Evolutionary conservation across 208 protist genomes (phyloP).

Genomic region (Giardia muris): DNA sequence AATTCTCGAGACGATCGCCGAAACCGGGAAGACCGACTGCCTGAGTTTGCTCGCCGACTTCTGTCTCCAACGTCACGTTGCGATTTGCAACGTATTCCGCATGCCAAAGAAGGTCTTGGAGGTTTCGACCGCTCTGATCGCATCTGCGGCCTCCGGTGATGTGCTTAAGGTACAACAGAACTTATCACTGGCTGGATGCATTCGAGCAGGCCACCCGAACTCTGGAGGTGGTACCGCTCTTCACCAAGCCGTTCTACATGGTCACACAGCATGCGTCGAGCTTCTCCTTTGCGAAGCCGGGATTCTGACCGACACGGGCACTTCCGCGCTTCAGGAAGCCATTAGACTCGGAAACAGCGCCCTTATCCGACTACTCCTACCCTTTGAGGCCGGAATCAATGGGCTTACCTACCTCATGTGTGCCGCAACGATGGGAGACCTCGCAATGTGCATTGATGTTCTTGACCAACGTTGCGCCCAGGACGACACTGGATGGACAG

Average conservation of each 20-base stretch:
- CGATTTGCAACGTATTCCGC: neutral
- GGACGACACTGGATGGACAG: neutral
- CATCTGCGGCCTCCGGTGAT: neutral
- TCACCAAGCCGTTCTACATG: neutral
- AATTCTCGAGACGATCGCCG: neutral
- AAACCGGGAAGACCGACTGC: neutral
- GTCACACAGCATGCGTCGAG: neutral
- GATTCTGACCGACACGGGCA: neutral
- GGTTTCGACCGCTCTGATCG: neutral
- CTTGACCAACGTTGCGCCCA: neutral
- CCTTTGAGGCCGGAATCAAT: neutral
- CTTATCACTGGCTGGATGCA: neutral
- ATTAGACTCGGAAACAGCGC: neutral
- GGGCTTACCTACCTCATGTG: neutral
- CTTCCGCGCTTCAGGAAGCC: neutral
- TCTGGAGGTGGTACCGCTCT: neutral
- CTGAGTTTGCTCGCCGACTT: neutral
- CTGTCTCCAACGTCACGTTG: neutral
- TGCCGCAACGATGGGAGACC: neutral
- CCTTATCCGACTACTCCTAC: neutral
- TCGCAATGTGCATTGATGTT: neutral
- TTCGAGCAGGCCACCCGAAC: neutral
- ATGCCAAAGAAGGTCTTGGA: neutral
- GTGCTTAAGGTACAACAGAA: neutral
- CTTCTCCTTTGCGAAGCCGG: neutral